A percentile compares a stretch with the other conserved stretches of the same genome.
Conservation (phyloP, 306 rosid genomes). For the Cyclanthera cordifolia region DNA sequence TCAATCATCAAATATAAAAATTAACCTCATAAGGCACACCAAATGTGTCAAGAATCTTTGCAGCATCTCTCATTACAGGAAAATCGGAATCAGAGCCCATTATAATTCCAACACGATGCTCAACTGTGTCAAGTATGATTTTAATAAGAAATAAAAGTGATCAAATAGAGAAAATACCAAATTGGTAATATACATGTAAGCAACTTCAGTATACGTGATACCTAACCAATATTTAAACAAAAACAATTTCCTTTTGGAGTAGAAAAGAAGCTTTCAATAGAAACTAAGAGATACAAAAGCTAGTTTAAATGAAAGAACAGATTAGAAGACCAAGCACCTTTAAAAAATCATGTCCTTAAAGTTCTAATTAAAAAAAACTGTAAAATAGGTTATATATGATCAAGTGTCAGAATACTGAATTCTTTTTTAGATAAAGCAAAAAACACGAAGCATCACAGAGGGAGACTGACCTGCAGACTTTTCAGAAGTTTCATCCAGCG, state of each 20-base stretch:
- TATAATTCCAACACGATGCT: conserved; percentile 65
- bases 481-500: conserved; percentile 34
- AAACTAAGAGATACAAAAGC: neutral
- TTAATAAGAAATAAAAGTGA: neutral
- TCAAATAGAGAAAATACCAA: neutral
- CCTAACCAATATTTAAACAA: neutral
- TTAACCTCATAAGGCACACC: conserved; percentile 67
- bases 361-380: neutral
- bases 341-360: neutral
- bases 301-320: neutral
- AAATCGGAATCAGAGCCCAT: conserved; percentile 99
- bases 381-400: neutral
- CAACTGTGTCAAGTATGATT: conserved; percentile 25
- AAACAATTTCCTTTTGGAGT: neutral
- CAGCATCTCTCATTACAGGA: conserved; percentile 82
- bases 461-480: conserved; percentile 28
- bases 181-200: neutral
- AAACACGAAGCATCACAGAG: neutral
- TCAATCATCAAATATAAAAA: neutral
- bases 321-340: neutral
- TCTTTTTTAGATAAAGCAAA: neutral
- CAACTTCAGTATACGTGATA: neutral
- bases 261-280: neutral
- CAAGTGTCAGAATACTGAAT: neutral
- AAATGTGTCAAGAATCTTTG: conserved; percentile 55